A percentile compares a stretch with the other conserved stretches of the same genome.
phyloP scores from a whole-genome alignment of 2,329 filamentous ascomycete genomes.

The Verruconis gallopava region DNA sequence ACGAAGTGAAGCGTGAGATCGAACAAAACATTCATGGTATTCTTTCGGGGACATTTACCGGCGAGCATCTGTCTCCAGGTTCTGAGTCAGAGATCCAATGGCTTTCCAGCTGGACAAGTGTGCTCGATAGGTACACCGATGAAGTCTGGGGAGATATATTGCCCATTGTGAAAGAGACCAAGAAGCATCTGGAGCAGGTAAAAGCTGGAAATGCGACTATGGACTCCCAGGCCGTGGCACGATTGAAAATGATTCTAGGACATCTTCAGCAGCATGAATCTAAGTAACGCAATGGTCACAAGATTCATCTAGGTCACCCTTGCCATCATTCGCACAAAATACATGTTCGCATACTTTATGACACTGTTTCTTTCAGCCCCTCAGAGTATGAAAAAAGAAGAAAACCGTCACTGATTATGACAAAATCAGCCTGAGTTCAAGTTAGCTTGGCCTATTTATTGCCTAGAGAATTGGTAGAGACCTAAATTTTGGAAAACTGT shows the following conservation, averaged over 20 bases:
- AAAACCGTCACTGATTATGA: too few species aligned
- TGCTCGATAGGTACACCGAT: constrained; percentile 16
- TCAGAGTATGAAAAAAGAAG: too few species aligned
- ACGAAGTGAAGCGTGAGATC: constrained; percentile 3
- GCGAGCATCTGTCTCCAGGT: not conserved
- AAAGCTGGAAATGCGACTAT: constrained; percentile 8
- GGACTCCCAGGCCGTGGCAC: constrained; percentile 14
- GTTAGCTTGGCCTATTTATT: too few species aligned
- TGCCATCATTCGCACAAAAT: too few species aligned
- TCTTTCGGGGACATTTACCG: not conserved
- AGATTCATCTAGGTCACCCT: too few species aligned
- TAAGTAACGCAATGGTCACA: too few species aligned
- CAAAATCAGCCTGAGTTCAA: too few species aligned
- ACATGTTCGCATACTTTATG: too few species aligned
- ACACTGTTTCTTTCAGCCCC: too few species aligned
- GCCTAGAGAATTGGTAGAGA: too few species aligned
- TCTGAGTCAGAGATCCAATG: not conserved
- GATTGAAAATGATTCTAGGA: constrained; percentile 17
- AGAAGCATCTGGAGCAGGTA: constrained; percentile 13
- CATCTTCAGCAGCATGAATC: constrained; percentile 16
- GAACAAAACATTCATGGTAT: constrained; percentile 1
- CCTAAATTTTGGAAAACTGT: too few species aligned
- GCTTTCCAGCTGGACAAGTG: constrained; percentile 15
- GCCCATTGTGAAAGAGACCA: constrained; percentile 13
- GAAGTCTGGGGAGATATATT: constrained; percentile 16